phyloP scores from a whole-genome alignment of 78 protist genomes.

The Diacronema lutheri region DNA sequence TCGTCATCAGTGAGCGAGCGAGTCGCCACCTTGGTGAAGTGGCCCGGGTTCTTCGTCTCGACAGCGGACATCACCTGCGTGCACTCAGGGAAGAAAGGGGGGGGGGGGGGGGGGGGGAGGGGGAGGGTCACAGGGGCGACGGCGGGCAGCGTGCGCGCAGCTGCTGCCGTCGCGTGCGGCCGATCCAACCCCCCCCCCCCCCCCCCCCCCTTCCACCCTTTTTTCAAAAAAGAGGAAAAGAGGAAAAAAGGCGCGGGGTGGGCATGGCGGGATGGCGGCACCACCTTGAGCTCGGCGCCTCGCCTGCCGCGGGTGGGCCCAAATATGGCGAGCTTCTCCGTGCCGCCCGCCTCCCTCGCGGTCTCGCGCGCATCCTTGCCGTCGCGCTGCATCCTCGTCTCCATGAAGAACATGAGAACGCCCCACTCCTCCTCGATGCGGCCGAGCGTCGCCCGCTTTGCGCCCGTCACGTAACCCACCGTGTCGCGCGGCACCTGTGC shows the following conservation, averaged over 20 bases:
- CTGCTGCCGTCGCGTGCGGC: no score
- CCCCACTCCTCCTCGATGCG: conserved; percentile 29
- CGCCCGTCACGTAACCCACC: conserved; percentile 21
- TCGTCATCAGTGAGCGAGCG: background rate
- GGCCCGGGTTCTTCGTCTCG: conserved; percentile 3
- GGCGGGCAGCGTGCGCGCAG: no score
- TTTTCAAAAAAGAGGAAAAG: no score
- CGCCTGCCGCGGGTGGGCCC: conserved; percentile 7
- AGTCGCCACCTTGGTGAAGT: background rate
- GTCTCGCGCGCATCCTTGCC: no score
- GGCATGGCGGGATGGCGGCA: no score
- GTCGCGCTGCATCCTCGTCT: background rate
- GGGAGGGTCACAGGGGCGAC: no score
- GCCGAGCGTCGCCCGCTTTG: background rate
- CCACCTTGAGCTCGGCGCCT: conserved; percentile 27
- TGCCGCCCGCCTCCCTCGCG: background rate
- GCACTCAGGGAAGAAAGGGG: no score
- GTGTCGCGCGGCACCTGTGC: conserved; percentile 10
- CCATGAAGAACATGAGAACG: conserved; percentile 29
- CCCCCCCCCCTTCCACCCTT: no score
- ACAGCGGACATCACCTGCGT: conserved; percentile 21
- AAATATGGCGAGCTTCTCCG: conserved; percentile 20
- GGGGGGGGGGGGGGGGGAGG: no score
- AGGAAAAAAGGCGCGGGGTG: no score
- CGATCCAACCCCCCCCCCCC: no score